A percentile compares a stretch with the other conserved stretches of the same genome.
phyloP scores from a whole-genome alignment of 176 grass and related monocot genomes.

The Thinopyrum elongatum region DNA sequence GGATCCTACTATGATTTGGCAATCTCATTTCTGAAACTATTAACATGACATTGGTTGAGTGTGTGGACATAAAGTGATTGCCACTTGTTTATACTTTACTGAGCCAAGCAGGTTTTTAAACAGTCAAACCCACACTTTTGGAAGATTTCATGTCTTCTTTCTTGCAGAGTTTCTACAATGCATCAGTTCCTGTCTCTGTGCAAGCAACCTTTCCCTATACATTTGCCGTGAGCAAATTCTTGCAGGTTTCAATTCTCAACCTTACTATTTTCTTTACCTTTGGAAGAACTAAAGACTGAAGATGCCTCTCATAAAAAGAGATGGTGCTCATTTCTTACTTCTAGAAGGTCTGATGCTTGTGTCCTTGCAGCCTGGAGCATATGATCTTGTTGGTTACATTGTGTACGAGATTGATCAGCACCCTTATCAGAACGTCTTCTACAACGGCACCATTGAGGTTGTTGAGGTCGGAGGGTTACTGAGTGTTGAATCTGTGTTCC shows the following conservation, averaged over 20 bases:
- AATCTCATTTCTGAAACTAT: neutral
- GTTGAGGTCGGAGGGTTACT: constrained; percentile 85
- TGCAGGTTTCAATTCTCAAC: constrained; percentile 63
- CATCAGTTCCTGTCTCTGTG: constrained; percentile 76
- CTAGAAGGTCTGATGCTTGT: constrained; percentile 18
- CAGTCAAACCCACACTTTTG: neutral
- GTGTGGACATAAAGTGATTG: neutral
- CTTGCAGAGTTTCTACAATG: constrained; percentile 76
- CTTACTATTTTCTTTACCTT: constrained; percentile 11
- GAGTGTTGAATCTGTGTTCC: constrained; percentile 96
- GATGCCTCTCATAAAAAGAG: neutral
- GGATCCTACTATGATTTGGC: constrained; percentile 11
- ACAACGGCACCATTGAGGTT: constrained; percentile 90
- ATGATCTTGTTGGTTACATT: constrained; percentile 90
- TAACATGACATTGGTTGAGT: neutral
- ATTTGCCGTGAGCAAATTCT: constrained; percentile 92
- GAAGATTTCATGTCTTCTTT: constrained; percentile 1
- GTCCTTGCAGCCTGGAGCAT: constrained; percentile 74
- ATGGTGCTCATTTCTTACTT: neutral
- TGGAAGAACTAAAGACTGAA: constrained; percentile 24
- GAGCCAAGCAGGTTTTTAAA: neutral
- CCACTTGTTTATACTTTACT: neutral
- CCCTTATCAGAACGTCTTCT: constrained; percentile 80
- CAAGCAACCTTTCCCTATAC: constrained; percentile 93
- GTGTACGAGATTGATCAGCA: constrained; percentile 96